Evolutionary conservation across 139 green algal species (phyloP).

Genomic region (Astrephomene gubernaculifera): DNA sequence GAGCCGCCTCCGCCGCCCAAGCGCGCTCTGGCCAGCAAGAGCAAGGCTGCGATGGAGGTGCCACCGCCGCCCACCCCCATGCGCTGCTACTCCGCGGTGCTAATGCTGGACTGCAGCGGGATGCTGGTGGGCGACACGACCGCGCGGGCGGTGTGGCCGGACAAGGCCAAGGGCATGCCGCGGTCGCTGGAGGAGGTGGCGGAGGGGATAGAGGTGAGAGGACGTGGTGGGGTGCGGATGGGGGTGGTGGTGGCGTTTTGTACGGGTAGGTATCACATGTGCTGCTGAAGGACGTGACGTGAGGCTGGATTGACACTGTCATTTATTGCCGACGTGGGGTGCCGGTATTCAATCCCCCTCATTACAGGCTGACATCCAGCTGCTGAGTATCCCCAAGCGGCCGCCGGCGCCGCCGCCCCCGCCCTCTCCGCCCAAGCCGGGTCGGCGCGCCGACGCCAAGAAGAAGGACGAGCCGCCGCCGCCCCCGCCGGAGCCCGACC

Average conservation of each 20-base stretch:
- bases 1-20: not conserved
- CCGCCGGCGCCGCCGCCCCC: slow-evolving; percentile 8
- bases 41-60: not conserved
- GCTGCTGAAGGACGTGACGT: too few species aligned
- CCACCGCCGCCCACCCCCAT: not conserved
- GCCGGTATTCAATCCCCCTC: too few species aligned
- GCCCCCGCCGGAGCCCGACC: slow-evolving; percentile 34
- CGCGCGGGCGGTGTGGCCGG: slow-evolving; percentile 6
- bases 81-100: slow-evolving; percentile 10
- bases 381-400: slow-evolving; percentile 35
- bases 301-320: too few species aligned
- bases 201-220: slow-evolving; percentile 11
- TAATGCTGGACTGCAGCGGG: slow-evolving; percentile 43
- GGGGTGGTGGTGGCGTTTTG: too few species aligned
- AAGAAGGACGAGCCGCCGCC: slow-evolving; percentile 28
- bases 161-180: slow-evolving; percentile 39
- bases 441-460: not conserved
- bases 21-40: not conserved
- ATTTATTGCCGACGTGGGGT: too few species aligned
- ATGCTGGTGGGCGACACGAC: slow-evolving; percentile 49
- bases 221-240: not conserved
- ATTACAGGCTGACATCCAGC: slow-evolving; percentile 22
- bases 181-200: slow-evolving; percentile 11
- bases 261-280: too few species aligned
- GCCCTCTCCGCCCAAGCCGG: slow-evolving; percentile 8